Conservation (phyloP, 768 basidiomycete species). For the Trametes sanguinea region DNA sequence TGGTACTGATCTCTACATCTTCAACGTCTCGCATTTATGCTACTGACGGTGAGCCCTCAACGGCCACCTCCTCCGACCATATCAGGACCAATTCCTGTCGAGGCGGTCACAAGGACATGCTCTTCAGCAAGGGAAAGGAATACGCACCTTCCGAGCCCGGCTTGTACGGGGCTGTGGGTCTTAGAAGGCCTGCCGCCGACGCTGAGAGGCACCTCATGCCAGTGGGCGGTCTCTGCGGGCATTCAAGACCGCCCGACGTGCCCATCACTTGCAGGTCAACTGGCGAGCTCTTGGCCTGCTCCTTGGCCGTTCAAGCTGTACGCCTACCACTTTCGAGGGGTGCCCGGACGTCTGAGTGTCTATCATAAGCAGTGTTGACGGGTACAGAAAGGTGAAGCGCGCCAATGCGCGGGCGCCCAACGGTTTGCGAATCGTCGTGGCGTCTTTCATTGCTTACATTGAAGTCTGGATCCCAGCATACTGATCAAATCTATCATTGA, state of each 20-base stretch:
- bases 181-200: not conserved
- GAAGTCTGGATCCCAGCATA: no score
- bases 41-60: not conserved
- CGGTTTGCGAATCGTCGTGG: no score
- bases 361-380: no score
- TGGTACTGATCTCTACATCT: not conserved
- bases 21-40: slow-evolving; percentile 7
- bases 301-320: no score
- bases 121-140: not conserved
- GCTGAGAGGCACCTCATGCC: slow-evolving; percentile 2
- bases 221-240: slow-evolving; percentile 11
- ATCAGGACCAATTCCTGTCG: not conserved
- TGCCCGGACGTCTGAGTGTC: no score
- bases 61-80: not conserved
- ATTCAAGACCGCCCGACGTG: slow-evolving; percentile 14
- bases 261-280: not conserved
- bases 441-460: no score
- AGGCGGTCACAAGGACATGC: not conserved
- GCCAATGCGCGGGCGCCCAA: no score
- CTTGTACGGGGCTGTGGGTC: not conserved
- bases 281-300: not conserved
- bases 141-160: slow-evolving; percentile 6
- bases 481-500: no score
- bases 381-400: no score
- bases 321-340: no score